Conservation (phyloP, 192 early-diverging fungal genomes). For the Coemansia sp. region DNA sequence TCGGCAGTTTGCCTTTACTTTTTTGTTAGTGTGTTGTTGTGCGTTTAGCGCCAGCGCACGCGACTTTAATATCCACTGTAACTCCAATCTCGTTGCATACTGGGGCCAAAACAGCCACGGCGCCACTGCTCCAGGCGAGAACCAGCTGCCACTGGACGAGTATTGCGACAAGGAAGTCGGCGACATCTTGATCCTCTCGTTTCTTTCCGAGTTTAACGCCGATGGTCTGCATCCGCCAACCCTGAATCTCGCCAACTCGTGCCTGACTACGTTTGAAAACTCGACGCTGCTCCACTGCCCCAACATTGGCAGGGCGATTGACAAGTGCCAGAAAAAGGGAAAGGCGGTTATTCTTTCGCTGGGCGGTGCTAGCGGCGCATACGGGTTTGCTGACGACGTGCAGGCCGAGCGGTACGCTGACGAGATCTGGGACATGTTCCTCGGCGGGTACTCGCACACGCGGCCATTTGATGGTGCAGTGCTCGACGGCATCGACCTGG, state of each 20-base stretch:
- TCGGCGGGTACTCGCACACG: conserved; percentile 57
- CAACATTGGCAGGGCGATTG: conserved; percentile 63
- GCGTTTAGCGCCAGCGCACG: conserved; percentile 8
- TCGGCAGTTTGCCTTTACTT: conserved; percentile 10
- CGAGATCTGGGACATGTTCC: conserved; percentile 73
- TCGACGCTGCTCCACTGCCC: conserved; percentile 69
- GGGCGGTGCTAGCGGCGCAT: conserved; percentile 64
- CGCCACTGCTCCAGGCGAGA: conserved; percentile 37
- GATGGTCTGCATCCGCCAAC: conserved; percentile 57
- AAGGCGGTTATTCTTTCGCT: conserved; percentile 73
- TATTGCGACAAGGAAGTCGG: conserved; percentile 57
- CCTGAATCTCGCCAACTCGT: conserved; percentile 69
- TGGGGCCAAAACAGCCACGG: conserved; percentile 63
- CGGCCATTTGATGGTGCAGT: conserved; percentile 69
- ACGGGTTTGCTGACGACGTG: conserved; percentile 58
- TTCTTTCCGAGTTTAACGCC: conserved; percentile 65
- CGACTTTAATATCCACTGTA: conserved; percentile 53
- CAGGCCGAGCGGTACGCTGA: conserved; percentile 62
- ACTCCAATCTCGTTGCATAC: conserved; percentile 58
- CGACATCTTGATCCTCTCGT: conserved; percentile 60
- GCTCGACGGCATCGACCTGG: conserved; percentile 71
- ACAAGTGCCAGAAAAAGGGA: conserved; percentile 67
- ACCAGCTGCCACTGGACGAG: conserved; percentile 53
- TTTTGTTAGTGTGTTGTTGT: conserved; percentile 15
- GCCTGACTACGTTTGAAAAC: conserved; percentile 56